phyloP scores from a whole-genome alignment of 2,329 filamentous ascomycete species.

The Colletotrichum liriopes region DNA sequence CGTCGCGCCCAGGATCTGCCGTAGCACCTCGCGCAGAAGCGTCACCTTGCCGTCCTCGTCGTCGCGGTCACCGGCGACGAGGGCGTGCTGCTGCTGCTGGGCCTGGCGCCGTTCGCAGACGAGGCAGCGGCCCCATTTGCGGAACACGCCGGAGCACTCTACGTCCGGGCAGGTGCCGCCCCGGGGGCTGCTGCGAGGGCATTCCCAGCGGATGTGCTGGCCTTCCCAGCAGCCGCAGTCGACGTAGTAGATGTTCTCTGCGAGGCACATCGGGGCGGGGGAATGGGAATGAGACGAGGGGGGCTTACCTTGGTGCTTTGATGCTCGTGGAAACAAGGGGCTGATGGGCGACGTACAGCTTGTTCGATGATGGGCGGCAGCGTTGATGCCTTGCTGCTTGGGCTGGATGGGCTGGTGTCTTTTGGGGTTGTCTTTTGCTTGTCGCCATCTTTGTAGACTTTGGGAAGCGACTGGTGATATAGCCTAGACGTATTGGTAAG shows the following conservation, averaged over 20 bases:
- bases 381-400: background rate
- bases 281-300: background rate
- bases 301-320: background rate
- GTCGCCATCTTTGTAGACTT: background rate
- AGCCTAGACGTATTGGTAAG: background rate
- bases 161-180: constrained; percentile 18
- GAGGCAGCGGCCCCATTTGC: constrained; percentile 32
- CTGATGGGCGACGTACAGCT: background rate
- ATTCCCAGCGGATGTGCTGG: constrained; percentile 26
- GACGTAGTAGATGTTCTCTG: constrained; percentile 39
- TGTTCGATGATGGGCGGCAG: background rate
- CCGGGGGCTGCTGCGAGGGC: background rate
- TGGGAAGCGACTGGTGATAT: background rate
- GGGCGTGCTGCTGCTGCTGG: constrained; percentile 26
- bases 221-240: constrained; percentile 40
- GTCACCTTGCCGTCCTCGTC: background rate
- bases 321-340: background rate
- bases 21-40: constrained; percentile 13
- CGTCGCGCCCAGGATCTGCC: background rate
- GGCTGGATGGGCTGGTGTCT: background rate
- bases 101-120: constrained; percentile 25
- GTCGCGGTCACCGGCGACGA: constrained; percentile 49
- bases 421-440: background rate
- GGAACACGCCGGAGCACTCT: constrained; percentile 33
- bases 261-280: constrained; percentile 32